A percentile compares a stretch with the other conserved stretches of the same genome.
phyloP scores from a whole-genome alignment of 2,329 filamentous ascomycete species.

The Cryphonectria radicalis region DNA sequence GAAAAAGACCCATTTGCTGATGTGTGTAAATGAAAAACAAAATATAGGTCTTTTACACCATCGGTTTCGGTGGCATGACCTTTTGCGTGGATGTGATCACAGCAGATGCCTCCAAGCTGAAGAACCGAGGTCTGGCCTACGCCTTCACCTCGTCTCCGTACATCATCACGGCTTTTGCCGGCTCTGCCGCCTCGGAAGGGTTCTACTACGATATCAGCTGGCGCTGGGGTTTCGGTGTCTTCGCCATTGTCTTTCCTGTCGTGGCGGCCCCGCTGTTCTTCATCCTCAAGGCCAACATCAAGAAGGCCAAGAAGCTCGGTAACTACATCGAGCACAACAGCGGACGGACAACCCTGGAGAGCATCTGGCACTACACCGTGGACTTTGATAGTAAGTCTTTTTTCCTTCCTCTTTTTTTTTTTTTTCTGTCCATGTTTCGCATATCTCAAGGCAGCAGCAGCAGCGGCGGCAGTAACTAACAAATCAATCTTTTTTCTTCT shows the following conservation, averaged over 20 bases:
- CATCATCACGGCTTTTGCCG: constrained; percentile 66
- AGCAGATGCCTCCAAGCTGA: constrained; percentile 66
- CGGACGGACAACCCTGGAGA: constrained; percentile 51
- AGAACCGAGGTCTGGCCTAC: constrained; percentile 65
- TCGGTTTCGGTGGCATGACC: constrained; percentile 61
- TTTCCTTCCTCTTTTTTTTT: neutral
- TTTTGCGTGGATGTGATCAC: constrained; percentile 67
- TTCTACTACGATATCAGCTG: constrained; percentile 58
- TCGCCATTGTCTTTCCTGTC: constrained; percentile 61
- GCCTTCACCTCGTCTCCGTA: constrained; percentile 66
- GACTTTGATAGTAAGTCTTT: constrained; percentile 58
- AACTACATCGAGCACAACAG: constrained; percentile 43
- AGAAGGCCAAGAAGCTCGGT: constrained; percentile 59
- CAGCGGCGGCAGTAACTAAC: neutral
- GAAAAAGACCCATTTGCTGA: neutral
- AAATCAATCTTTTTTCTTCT: constrained; percentile 33
- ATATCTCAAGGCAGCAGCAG: no score
- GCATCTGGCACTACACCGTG: constrained; percentile 52
- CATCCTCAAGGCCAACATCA: constrained; percentile 58
- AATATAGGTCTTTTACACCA: constrained; percentile 62
- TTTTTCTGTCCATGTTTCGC: no score
- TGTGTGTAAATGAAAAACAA: constrained; percentile 24
- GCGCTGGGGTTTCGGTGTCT: constrained; percentile 67
- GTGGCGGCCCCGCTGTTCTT: constrained; percentile 63
- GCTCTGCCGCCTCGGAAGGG: constrained; percentile 55